These are phyloP conservation scores for Penicillium bialowiezense DNA, from an alignment of 495 filamentous ascomycete species.

Conservation along the genomic window DNA sequence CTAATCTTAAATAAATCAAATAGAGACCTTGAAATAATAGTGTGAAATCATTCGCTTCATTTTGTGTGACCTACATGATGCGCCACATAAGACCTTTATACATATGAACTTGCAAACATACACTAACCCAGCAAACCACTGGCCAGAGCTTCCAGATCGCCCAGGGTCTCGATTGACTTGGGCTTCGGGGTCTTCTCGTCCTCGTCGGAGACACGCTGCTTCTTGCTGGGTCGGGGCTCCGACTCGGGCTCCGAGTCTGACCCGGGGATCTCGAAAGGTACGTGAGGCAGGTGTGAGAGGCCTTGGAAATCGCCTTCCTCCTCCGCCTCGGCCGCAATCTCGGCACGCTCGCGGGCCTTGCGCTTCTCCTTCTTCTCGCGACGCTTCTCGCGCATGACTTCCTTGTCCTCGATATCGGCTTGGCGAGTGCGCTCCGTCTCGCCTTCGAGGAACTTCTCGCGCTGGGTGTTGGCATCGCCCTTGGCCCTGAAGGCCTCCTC, in stretches of 20 bases:
- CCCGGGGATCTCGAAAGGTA: slow-evolving; percentile 27
- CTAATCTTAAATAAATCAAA: too few species aligned
- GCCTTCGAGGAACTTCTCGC: slow-evolving; percentile 68
- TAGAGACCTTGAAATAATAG: too few species aligned
- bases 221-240: slow-evolving; percentile 37
- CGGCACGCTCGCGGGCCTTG: slow-evolving; percentile 68
- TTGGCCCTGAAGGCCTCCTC: slow-evolving; percentile 72
- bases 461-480: slow-evolving; percentile 71
- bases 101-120: slow-evolving; percentile 8
- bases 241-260: slow-evolving; percentile 28
- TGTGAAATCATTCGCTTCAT: too few species aligned
- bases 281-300: slow-evolving; percentile 37
- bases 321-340: slow-evolving; percentile 39
- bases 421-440: slow-evolving; percentile 69
- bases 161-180: slow-evolving; percentile 69
- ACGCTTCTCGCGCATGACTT: slow-evolving; percentile 71
- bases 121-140: slow-evolving; percentile 67
- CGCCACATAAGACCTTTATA: slow-evolving; percentile 6
- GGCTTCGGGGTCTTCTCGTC: slow-evolving; percentile 43
- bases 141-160: slow-evolving; percentile 87
- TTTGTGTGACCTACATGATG: neutral
- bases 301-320: slow-evolving; percentile 40
- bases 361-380: slow-evolving; percentile 84
- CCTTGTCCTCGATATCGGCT: slow-evolving; percentile 81
- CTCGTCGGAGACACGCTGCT: slow-evolving; percentile 38